Conservation (phyloP, 768 basidiomycete species). For the Glaciozyma martinii region DNA sequence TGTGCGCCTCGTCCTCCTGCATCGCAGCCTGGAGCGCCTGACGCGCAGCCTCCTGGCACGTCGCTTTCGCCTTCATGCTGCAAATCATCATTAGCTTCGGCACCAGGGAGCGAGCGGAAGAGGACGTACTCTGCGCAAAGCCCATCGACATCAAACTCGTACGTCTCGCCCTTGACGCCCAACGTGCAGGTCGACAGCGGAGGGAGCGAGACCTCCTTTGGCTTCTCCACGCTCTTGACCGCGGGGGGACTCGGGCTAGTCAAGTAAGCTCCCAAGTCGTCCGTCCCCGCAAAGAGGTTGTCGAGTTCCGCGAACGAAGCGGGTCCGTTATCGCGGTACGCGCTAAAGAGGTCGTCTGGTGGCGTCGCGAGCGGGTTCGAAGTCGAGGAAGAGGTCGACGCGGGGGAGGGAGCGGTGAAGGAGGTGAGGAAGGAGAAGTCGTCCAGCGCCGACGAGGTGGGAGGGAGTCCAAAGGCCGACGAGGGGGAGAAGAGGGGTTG, state of each 20-base stretch:
- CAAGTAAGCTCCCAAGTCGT: background rate
- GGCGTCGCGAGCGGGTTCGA: constrained; percentile 2
- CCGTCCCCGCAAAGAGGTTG: constrained; percentile 6
- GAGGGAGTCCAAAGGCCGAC: background rate
- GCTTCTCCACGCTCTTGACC: background rate
- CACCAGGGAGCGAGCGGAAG: background rate
- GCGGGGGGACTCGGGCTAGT: background rate
- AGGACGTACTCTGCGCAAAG: constrained; percentile 17
- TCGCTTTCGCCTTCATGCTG: constrained; percentile 25
- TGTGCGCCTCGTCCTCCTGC: constrained; percentile 14
- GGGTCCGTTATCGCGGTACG: constrained; percentile 21
- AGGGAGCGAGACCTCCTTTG: background rate
- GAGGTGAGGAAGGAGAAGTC: constrained; percentile 10
- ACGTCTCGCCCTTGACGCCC: constrained; percentile 4
- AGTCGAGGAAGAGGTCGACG: background rate
- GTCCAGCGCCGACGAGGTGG: constrained; percentile 3
- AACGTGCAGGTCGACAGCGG: background rate
- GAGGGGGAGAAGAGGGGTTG: constrained; percentile 1
- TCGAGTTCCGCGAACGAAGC: constrained; percentile 22
- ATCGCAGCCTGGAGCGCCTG: constrained; percentile 20
- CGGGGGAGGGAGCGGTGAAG: constrained; percentile 9
- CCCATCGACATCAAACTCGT: constrained; percentile 19
- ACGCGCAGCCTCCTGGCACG: constrained; percentile 27
- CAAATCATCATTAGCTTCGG: background rate
- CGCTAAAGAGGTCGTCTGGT: constrained; percentile 7